These are phyloP conservation scores for Multifurca ochricompacta DNA, from an alignment of 768 basidiomycete genomes.

Conservation along the genomic window DNA sequence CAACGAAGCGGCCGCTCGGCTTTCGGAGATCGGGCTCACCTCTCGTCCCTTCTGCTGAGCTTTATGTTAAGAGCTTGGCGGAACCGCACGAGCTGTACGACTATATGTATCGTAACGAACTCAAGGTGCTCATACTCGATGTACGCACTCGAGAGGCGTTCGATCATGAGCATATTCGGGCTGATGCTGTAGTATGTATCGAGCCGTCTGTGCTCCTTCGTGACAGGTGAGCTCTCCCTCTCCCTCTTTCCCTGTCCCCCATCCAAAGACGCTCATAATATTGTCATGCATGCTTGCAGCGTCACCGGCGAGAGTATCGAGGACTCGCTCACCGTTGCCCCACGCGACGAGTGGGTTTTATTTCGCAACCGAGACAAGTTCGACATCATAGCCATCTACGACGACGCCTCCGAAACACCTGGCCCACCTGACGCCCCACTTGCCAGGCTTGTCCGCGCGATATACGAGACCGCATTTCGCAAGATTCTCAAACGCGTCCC, in stretches of 20 bases:
- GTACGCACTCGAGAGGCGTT: conserved; percentile 75
- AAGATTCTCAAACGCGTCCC: conserved; percentile 69
- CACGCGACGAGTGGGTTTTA: conserved; percentile 59
- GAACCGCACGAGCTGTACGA: conserved; percentile 24
- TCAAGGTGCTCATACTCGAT: conserved; percentile 71
- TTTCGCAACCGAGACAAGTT: conserved; percentile 84
- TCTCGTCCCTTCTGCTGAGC: conserved; percentile 27
- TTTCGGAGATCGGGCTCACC: conserved; percentile 37
- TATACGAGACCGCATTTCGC: conserved; percentile 66
- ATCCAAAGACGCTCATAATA: not conserved
- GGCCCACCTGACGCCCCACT: conserved; percentile 44
- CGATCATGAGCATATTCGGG: conserved; percentile 62
- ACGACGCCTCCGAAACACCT: conserved; percentile 50
- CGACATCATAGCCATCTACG: conserved; percentile 83
- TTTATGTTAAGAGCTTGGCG: conserved; percentile 26
- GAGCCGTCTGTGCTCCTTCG: conserved; percentile 73
- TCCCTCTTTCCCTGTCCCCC: not conserved
- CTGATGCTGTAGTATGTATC: conserved; percentile 66
- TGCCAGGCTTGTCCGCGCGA: conserved; percentile 54
- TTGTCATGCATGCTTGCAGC: conserved; percentile 32
- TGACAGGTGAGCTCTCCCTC: conserved; percentile 44
- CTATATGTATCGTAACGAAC: conserved; percentile 46
- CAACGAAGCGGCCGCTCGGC: conserved; percentile 26
- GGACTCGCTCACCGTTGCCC: conserved; percentile 61
- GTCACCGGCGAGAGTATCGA: conserved; percentile 63